Evolutionary conservation across 2,329 filamentous ascomycete species (phyloP).

Genomic region (Fusarium algeriense): DNA sequence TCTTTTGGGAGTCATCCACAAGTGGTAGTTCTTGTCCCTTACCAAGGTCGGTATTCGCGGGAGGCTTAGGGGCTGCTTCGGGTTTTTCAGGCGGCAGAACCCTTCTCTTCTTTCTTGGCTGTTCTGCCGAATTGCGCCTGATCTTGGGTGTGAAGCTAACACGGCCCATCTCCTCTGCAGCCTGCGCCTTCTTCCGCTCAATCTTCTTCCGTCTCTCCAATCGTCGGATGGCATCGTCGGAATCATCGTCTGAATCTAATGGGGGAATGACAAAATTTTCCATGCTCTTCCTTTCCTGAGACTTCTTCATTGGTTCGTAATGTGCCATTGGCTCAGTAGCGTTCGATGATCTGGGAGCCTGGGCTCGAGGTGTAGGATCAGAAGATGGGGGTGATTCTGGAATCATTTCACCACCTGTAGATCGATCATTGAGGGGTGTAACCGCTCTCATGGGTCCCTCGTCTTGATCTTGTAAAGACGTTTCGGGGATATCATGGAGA

Average conservation of each 20-base stretch:
- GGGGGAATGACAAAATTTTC: constrained; percentile 43
- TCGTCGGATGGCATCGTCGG: constrained; percentile 51
- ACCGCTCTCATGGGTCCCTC: constrained; percentile 37
- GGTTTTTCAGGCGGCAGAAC: constrained; percentile 4
- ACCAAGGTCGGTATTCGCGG: background rate
- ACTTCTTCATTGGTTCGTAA: constrained; percentile 62
- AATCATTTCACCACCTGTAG: constrained; percentile 49
- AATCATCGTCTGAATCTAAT: constrained; percentile 51
- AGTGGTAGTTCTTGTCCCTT: constrained; percentile 34
- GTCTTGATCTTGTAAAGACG: constrained; percentile 39
- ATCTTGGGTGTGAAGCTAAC: constrained; percentile 54
- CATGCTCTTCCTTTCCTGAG: constrained; percentile 56
- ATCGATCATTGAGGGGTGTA: constrained; percentile 45
- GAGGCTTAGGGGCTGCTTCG: background rate
- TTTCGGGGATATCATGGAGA: constrained; percentile 50
- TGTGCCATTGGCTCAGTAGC: constrained; percentile 53
- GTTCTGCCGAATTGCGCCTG: constrained; percentile 39
- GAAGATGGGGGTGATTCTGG: constrained; percentile 54
- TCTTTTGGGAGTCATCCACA: constrained; percentile 46
- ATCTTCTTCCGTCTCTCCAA: constrained; percentile 54
- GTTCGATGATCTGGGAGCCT: constrained; percentile 39
- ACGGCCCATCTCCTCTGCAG: constrained; percentile 55
- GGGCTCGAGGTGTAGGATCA: constrained; percentile 37
- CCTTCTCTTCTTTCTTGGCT: constrained; percentile 48
- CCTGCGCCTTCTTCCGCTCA: constrained; percentile 55